A percentile compares a stretch with the other conserved stretches of the same genome.
These are phyloP conservation scores for Globisporangium carolinianum DNA, from an alignment of 352 stramenopile species.

Conservation along the genomic window DNA sequence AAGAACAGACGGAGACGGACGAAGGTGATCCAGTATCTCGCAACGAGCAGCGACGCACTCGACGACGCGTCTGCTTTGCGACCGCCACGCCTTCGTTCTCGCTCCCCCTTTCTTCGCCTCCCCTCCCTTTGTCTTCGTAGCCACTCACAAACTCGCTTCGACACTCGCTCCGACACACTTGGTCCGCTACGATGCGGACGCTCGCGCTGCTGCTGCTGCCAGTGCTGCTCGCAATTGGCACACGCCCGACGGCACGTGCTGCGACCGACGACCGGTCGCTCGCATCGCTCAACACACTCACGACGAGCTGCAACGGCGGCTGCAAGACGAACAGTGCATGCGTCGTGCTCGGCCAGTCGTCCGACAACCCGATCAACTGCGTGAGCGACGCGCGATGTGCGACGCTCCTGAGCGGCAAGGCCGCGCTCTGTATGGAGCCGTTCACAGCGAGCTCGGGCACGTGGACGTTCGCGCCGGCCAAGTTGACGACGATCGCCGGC, in stretches of 20 bases:
- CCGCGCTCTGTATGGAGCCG: constrained; percentile 54
- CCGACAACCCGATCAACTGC: constrained; percentile 56
- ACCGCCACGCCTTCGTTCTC: constrained; percentile 1
- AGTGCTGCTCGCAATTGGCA: constrained; percentile 5
- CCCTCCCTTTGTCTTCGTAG: not conserved
- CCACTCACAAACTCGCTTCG: not conserved
- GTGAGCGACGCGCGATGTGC: constrained; percentile 67
- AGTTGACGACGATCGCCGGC: constrained; percentile 40
- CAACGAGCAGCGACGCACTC: not conserved
- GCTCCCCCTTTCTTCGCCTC: not conserved
- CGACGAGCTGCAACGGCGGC: constrained; percentile 66
- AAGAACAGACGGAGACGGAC: not conserved
- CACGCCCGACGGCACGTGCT: not conserved
- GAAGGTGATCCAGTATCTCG: not conserved
- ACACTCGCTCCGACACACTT: not conserved
- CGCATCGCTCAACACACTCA: constrained; percentile 56
- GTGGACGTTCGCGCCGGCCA: constrained; percentile 52
- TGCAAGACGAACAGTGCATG: constrained; percentile 55
- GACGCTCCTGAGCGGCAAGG: constrained; percentile 57
- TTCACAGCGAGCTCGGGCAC: constrained; percentile 27
- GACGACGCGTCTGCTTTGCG: not conserved
- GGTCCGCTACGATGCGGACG: not conserved
- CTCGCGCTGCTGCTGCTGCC: not conserved
- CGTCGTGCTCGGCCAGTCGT: constrained; percentile 56
- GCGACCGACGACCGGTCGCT: constrained; percentile 6